Base-by-base conservation (phyloP, 306 rosid species). In the Citrullus amarus region DNA sequence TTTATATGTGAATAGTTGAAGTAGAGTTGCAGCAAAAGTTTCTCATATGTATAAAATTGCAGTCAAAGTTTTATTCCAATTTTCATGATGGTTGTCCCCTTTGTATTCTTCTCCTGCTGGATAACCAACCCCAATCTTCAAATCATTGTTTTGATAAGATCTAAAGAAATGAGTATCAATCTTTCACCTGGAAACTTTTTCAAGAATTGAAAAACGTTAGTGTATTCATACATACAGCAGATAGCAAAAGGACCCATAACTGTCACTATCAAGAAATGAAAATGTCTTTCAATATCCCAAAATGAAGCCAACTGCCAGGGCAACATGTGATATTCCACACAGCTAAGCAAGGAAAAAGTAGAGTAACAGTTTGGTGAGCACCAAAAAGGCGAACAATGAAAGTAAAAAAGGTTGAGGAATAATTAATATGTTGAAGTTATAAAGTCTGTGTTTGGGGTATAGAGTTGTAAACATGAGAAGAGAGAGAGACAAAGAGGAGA, bases 1-100 rank as follows among this genome's bases (percentile, higher is more conserved):
- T 75, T 80, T 73, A 79, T 79, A 78, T 90, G 89, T 87, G 89
- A 86, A 82, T 84, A 83, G 73, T 85, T 75, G 80, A 7, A 72
- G 72, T 38, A 83, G 82, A 84, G 41, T 84, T 86, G 88, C 82
- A 78, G 82, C 82, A 44, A 82, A 67, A 79, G 78, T 48, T 81
- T 82, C 75, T 69, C 62, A 72, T 81, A 39, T 79, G 81, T 79
- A 62, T 58, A 77, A 80, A 81, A 82, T 39, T 73, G 78, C 78
- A 63, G 74, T 46, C n/a, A 48, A 57, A 78, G 46, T 62, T 61
- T 43, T 25, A 20, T 48, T 78, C 30, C 57, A 34, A 50, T 63
- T 78, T 65, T 78, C 14, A 78, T 61, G 46, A n/a, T 54, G 36
- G 20, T 17, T 16, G n/a, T 51, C 56, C 56, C 56, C 7, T 75